Percentiles rank a stretch among this genome's conserved stretches.
Evolutionary conservation across 2,329 filamentous ascomycete species (phyloP).

Genomic region (Pseudogymnoascus sp.): DNA sequence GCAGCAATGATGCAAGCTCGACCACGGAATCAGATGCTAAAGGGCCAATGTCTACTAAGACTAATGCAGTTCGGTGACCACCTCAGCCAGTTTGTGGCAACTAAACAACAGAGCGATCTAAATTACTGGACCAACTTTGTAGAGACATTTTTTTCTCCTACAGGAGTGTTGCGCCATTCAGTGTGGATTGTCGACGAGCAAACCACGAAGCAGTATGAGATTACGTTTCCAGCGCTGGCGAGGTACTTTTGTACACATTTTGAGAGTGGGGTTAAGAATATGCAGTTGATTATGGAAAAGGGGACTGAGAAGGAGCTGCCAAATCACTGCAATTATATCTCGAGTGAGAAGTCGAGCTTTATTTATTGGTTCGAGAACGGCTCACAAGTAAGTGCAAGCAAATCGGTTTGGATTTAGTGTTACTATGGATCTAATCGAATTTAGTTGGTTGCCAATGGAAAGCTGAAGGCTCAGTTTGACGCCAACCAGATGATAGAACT

Average conservation of each 20-base stretch:
- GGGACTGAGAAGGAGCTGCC: constrained; percentile 46
- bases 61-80: constrained; percentile 56
- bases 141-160: constrained; percentile 67
- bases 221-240: constrained; percentile 69
- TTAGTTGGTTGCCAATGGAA: constrained; percentile 69
- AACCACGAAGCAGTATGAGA: constrained; percentile 74
- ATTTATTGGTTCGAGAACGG: constrained; percentile 84
- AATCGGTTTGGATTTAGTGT: not conserved
- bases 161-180: constrained; percentile 67
- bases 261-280: constrained; percentile 72
- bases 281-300: constrained; percentile 78
- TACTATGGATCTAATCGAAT: constrained; percentile 22
- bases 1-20: constrained; percentile 20
- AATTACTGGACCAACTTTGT: constrained; percentile 75
- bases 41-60: constrained; percentile 49
- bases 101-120: constrained; percentile 58
- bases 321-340: constrained; percentile 62
- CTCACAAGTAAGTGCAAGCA: constrained; percentile 57
- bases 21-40: constrained; percentile 33
- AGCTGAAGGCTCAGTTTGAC: constrained; percentile 71
- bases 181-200: constrained; percentile 50
- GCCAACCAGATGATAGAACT: constrained; percentile 71
- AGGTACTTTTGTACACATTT: constrained; percentile 89
- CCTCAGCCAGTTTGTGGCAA: constrained; percentile 46
- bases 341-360: constrained; percentile 67